These are phyloP conservation scores for Globisporangium viniferum DNA, from an alignment of 352 stramenopile species.

Conservation along the genomic window DNA sequence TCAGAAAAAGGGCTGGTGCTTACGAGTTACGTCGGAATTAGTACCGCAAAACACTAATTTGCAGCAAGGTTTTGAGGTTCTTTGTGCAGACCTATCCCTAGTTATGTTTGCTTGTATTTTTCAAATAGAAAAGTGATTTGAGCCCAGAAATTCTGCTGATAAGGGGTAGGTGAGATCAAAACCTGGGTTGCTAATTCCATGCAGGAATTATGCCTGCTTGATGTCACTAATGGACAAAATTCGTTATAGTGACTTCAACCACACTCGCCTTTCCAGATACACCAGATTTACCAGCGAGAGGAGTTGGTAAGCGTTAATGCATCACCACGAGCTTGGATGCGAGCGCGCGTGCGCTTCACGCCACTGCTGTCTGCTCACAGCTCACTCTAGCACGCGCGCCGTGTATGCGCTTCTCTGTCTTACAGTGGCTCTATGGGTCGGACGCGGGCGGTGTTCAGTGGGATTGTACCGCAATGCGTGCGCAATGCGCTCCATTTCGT, in stretches of 20 bases:
- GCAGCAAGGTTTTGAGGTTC: not conserved
- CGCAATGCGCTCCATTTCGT: slow-evolving; percentile 21
- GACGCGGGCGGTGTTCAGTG: not conserved
- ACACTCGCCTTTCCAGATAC: too few relatives aligned
- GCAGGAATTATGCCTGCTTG: not conserved
- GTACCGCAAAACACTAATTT: not conserved
- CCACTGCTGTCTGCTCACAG: not conserved
- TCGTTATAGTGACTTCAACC: too few relatives aligned
- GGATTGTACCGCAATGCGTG: not conserved
- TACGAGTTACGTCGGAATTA: not conserved
- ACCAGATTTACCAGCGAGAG: too few relatives aligned
- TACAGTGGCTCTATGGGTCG: not conserved
- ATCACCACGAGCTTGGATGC: not conserved
- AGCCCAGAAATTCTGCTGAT: not conserved
- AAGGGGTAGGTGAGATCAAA: not conserved
- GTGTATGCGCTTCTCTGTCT: not conserved
- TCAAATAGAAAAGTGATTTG: not conserved
- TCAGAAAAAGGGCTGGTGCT: not conserved
- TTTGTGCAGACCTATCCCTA: not conserved
- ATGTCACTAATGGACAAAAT: not conserved
- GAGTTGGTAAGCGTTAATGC: too few relatives aligned
- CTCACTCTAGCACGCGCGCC: not conserved
- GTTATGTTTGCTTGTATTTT: not conserved
- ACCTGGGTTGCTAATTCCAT: not conserved
- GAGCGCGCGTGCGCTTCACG: not conserved